Conservation (phyloP, 2,329 filamentous ascomycete genomes). For the Thermoascus crustaceus region DNA sequence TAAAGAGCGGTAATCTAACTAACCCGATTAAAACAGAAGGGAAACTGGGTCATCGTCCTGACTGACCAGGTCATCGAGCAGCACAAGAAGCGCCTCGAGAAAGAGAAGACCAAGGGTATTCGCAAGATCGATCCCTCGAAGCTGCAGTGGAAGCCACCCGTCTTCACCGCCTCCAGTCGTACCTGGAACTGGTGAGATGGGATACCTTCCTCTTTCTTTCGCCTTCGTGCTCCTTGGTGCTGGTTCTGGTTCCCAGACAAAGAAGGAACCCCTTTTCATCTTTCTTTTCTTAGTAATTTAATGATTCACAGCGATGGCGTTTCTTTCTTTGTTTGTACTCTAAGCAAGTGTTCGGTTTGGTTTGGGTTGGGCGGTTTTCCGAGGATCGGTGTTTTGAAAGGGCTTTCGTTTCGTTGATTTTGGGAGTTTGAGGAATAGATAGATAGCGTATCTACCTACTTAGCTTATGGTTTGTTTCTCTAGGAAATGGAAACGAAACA, state of each 20-base stretch:
- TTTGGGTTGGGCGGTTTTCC: background rate
- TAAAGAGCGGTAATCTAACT: slow-evolving; percentile 11
- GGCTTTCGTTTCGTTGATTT: too few species aligned
- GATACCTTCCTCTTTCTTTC: slow-evolving; percentile 1
- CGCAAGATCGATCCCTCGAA: slow-evolving; percentile 64
- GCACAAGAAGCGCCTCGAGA: slow-evolving; percentile 64
- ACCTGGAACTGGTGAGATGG: slow-evolving; percentile 85
- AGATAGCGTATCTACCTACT: too few species aligned
- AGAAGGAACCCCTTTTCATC: background rate
- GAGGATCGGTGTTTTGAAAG: too few species aligned
- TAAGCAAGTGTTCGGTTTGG: background rate
- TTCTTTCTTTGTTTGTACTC: background rate
- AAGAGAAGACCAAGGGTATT: slow-evolving; percentile 69
- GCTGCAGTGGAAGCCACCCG: slow-evolving; percentile 92
- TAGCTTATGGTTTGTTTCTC: too few species aligned
- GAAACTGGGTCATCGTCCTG: slow-evolving; percentile 91
- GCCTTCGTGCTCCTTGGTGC: slow-evolving; percentile 1
- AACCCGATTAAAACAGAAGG: slow-evolving; percentile 56
- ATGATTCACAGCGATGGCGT: background rate
- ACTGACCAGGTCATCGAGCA: slow-evolving; percentile 70
- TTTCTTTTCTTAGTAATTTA: background rate
- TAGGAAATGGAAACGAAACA: too few species aligned
- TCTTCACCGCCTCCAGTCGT: slow-evolving; percentile 79
- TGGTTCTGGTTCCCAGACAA: background rate
- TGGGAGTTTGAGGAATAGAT: too few species aligned